Percentiles rank a stretch among this genome's conserved stretches.
Evolutionary conservation across 2,329 filamentous ascomycete species (phyloP).

Genomic region (Emericellopsis cladophorae): DNA sequence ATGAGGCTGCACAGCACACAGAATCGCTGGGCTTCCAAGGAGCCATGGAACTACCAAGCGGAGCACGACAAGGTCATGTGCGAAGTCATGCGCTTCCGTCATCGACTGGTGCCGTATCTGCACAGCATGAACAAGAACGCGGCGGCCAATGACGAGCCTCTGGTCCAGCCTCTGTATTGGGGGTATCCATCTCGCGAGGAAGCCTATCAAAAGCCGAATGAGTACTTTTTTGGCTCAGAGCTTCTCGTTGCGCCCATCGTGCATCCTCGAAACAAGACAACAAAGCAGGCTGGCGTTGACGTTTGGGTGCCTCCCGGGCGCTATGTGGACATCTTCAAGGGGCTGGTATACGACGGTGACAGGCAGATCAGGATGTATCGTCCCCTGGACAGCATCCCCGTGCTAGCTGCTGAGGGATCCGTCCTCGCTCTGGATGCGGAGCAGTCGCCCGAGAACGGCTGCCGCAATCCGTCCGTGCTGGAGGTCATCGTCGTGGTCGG

Average conservation of each 20-base stretch:
- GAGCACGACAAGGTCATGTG: conserved; percentile 33
- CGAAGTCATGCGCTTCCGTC: conserved; percentile 37
- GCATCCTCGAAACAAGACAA: conserved; percentile 29
- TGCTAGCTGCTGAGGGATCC: conserved; percentile 41
- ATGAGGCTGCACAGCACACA: conserved; percentile 47
- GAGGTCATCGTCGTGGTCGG: conserved; percentile 36
- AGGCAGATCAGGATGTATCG: conserved; percentile 38
- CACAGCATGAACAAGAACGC: conserved; percentile 42
- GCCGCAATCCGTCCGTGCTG: conserved; percentile 28
- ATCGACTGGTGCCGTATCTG: conserved; percentile 47
- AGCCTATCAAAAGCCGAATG: conserved; percentile 42
- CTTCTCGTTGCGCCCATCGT: conserved; percentile 46
- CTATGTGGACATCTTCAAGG: conserved; percentile 46
- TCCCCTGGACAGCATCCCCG: conserved; percentile 32
- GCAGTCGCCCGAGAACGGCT: conserved; percentile 26
- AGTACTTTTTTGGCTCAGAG: conserved; percentile 45
- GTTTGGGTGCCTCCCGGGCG: conserved; percentile 44
- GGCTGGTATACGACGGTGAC: conserved; percentile 42
- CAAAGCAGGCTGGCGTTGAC: conserved; percentile 31
- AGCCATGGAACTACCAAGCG: conserved; percentile 44
- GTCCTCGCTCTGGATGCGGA: conserved; percentile 42
- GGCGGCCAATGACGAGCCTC: conserved; percentile 29
- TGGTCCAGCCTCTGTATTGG: conserved; percentile 54
- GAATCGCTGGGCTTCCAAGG: conserved; percentile 45
- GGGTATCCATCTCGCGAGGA: conserved; percentile 34